phyloP scores from a whole-genome alignment of 192 early-diverging fungal species.

The Umbelopsis isabellina region DNA sequence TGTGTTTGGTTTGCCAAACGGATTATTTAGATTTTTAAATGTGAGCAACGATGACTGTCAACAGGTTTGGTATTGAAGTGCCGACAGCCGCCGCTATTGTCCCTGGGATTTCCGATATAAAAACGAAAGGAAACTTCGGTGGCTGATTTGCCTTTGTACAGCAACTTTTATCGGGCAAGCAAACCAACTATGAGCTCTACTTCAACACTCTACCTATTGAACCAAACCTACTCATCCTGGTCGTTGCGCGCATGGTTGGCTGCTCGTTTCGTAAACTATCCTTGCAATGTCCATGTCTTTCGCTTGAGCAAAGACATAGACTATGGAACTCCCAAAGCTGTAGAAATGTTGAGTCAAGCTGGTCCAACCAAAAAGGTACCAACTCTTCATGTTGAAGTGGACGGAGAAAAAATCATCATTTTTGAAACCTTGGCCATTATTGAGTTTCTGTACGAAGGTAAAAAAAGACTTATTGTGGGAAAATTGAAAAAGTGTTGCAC shows the following conservation, averaged over 20 bases:
- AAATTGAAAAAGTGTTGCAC: neutral
- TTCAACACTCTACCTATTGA: slow-evolving; percentile 32
- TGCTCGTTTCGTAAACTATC: slow-evolving; percentile 20
- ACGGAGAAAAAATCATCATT: slow-evolving; percentile 36
- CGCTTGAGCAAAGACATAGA: neutral
- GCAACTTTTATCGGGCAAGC: no score
- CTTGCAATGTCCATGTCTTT: slow-evolving; percentile 26
- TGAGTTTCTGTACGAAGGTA: slow-evolving; percentile 43
- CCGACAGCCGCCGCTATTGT: no score
- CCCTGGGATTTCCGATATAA: no score
- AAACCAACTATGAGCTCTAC: neutral
- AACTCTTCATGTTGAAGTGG: slow-evolving; percentile 29
- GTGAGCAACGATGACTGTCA: no score
- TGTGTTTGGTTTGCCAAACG: no score
- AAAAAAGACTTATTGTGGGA: neutral
- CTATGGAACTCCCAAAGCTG: slow-evolving; percentile 18
- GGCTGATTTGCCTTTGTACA: no score
- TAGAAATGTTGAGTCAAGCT: slow-evolving; percentile 27
- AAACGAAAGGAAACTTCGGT: no score
- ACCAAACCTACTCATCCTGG: slow-evolving; percentile 45
- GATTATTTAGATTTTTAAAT: no score
- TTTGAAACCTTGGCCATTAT: slow-evolving; percentile 43
- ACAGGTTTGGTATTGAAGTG: no score
- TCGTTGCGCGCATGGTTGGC: slow-evolving; percentile 42
- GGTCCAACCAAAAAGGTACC: slow-evolving; percentile 43